Evolutionary conservation across 495 filamentous ascomycete genomes (phyloP).

Genomic region (Penicillium cataractarum): DNA sequence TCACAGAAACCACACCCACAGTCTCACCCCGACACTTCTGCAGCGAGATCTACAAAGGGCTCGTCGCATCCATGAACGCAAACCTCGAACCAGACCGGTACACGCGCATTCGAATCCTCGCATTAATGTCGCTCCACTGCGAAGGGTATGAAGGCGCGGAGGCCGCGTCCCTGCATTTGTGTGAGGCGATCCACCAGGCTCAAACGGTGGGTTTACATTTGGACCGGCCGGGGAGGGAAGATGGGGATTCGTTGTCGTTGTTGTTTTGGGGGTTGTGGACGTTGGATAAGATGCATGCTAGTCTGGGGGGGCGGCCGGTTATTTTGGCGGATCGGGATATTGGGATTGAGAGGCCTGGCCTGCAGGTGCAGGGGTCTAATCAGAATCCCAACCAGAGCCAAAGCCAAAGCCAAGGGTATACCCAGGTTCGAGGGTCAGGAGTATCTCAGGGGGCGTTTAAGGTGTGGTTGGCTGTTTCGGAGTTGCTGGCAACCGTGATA

Average conservation of each 20-base stretch:
- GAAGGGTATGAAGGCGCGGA: slow-evolving; percentile 52
- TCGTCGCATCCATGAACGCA: slow-evolving; percentile 43
- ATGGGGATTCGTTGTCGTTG: slow-evolving; percentile 45
- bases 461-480: slow-evolving; percentile 55
- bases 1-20: slow-evolving; percentile 30
- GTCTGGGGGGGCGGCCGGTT: slow-evolving; percentile 65
- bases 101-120: slow-evolving; percentile 49
- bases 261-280: slow-evolving; percentile 72
- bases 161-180: slow-evolving; percentile 48
- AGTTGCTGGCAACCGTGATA: slow-evolving; percentile 66
- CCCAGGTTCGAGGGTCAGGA: not conserved
- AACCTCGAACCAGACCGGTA: slow-evolving; percentile 47
- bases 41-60: slow-evolving; percentile 42
- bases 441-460: slow-evolving; percentile 40
- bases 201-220: slow-evolving; percentile 69
- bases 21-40: slow-evolving; percentile 39
- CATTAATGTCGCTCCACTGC: slow-evolving; percentile 50
- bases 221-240: slow-evolving; percentile 41
- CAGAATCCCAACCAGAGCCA: too few species aligned
- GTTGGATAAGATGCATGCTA: slow-evolving; percentile 65
- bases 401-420: slow-evolving; percentile 4
- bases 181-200: slow-evolving; percentile 59
- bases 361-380: not conserved
- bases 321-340: slow-evolving; percentile 69
- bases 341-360: slow-evolving; percentile 39